Evolutionary conservation across 2,329 filamentous ascomycete species (phyloP).

Genomic region (Graphilbum sp.): DNA sequence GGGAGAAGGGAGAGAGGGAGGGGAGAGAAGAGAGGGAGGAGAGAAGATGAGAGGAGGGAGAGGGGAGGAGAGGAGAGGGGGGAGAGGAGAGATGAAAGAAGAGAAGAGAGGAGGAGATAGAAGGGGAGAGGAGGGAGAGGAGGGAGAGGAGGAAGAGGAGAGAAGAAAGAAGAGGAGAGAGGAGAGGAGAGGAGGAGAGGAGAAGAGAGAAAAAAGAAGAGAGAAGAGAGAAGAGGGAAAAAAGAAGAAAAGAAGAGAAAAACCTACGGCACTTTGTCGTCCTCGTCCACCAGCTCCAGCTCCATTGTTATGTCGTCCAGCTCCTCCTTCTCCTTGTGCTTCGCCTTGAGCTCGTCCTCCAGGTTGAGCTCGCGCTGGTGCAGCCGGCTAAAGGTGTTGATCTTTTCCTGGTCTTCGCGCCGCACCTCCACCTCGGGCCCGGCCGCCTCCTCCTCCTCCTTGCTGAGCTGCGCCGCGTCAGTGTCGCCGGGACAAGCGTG

Average conservation of each 20-base stretch:
- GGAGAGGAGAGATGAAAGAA: conserved; percentile 6
- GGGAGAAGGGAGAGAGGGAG: too few relatives aligned
- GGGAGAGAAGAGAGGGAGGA: background rate
- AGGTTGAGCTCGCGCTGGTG: conserved; percentile 71
- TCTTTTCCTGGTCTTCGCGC: conserved; percentile 94
- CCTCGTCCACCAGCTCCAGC: conserved; percentile 58
- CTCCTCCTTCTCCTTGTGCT: conserved; percentile 97
- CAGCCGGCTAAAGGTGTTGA: conserved; percentile 91
- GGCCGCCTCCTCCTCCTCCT: conserved; percentile 70
- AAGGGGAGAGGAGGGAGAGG: background rate
- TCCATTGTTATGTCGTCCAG: conserved; percentile 84
- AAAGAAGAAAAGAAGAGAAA: background rate
- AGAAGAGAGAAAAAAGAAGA: background rate
- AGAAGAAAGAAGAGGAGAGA: background rate
- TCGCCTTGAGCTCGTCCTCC: conserved; percentile 64
- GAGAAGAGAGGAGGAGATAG: too few relatives aligned
- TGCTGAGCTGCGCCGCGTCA: conserved; percentile 90
- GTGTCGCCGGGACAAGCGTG: too few relatives aligned
- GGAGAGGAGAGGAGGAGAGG: too few relatives aligned
- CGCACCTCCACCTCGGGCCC: conserved; percentile 84
- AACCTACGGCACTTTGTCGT: conserved; percentile 75
- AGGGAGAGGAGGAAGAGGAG: background rate
- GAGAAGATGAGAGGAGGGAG: background rate
- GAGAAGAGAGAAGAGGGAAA: background rate
- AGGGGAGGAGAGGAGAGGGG: background rate